phyloP scores from a whole-genome alignment of 192 early-diverging fungal species.

The Martensiomyces pterosporus region DNA sequence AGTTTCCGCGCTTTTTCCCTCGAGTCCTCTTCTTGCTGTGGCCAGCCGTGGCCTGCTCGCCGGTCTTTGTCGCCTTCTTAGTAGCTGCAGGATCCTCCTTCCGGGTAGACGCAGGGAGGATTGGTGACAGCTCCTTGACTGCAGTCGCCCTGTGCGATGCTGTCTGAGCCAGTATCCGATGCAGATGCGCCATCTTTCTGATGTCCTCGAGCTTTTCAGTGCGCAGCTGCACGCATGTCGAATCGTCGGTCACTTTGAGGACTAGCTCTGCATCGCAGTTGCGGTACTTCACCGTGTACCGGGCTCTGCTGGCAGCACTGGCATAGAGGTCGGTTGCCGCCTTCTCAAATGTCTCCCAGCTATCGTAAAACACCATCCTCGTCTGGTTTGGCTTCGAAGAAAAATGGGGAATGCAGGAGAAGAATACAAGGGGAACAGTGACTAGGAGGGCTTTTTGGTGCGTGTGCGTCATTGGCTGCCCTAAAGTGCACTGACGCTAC shows the following conservation, averaged over 20 bases:
- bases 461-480: too few species aligned
- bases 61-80: too few species aligned
- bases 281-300: slow-evolving; percentile 47
- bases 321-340: slow-evolving; percentile 28
- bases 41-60: too few species aligned
- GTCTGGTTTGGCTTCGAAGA: neutral
- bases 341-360: slow-evolving; percentile 37
- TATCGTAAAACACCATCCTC: slow-evolving; percentile 29
- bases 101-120: slow-evolving; percentile 12
- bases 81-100: too few species aligned
- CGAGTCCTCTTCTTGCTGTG: too few species aligned
- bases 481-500: too few species aligned
- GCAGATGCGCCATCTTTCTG: slow-evolving; percentile 28
- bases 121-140: slow-evolving; percentile 28
- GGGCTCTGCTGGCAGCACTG: slow-evolving; percentile 21
- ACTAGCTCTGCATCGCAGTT: slow-evolving; percentile 35
- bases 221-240: slow-evolving; percentile 38
- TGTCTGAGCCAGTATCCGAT: slow-evolving; percentile 28
- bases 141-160: slow-evolving; percentile 14
- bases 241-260: slow-evolving; percentile 45
- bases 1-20: too few species aligned
- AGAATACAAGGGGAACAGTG: too few species aligned
- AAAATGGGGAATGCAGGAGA: too few species aligned
- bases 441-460: too few species aligned
- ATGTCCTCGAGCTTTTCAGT: slow-evolving; percentile 36